Conservation (phyloP, 2,329 filamentous ascomycete genomes). For the Fusarium tjaetaba region DNA sequence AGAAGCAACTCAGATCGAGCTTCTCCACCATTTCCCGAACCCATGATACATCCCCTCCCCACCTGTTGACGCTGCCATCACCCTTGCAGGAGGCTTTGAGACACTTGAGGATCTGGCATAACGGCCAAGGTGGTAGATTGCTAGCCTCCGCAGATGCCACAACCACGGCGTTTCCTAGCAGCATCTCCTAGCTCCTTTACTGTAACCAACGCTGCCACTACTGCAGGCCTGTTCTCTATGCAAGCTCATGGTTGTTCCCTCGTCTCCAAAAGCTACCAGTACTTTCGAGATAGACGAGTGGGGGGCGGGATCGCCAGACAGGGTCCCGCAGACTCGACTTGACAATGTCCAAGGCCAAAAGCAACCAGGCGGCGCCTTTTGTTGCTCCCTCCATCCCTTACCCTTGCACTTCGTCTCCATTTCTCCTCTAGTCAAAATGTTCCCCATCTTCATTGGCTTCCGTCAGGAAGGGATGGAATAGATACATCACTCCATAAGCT, state of each 20-base stretch:
- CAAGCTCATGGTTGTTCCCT: slow-evolving; percentile 24
- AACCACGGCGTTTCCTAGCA: slow-evolving; percentile 18
- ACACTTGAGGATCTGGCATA: slow-evolving; percentile 46
- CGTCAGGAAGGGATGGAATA: slow-evolving; percentile 38
- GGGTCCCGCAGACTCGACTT: slow-evolving; percentile 38
- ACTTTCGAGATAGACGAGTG: slow-evolving; percentile 38
- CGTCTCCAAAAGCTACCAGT: slow-evolving; percentile 16
- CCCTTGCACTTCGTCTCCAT: slow-evolving; percentile 25
- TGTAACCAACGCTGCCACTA: slow-evolving; percentile 32
- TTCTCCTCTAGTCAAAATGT: slow-evolving; percentile 21
- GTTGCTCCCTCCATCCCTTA: slow-evolving; percentile 30
- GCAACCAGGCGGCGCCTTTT: slow-evolving; percentile 36
- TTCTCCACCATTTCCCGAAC: slow-evolving; percentile 43
- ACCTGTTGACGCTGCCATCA: slow-evolving; percentile 40
- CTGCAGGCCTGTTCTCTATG: slow-evolving; percentile 24
- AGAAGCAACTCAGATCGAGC: slow-evolving; percentile 29
- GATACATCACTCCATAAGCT: slow-evolving; percentile 37
- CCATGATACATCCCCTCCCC: slow-evolving; percentile 34
- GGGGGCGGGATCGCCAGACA: slow-evolving; percentile 40
- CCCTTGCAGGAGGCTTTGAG: slow-evolving; percentile 44
- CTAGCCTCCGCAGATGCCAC: slow-evolving; percentile 34
- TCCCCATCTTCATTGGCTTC: slow-evolving; percentile 22
- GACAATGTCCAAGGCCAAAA: slow-evolving; percentile 42
- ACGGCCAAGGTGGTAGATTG: slow-evolving; percentile 39
- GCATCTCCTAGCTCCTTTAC: slow-evolving; percentile 13